phyloP scores from a whole-genome alignment of 2,329 filamentous ascomycete genomes.

The Fusarium sp. region DNA sequence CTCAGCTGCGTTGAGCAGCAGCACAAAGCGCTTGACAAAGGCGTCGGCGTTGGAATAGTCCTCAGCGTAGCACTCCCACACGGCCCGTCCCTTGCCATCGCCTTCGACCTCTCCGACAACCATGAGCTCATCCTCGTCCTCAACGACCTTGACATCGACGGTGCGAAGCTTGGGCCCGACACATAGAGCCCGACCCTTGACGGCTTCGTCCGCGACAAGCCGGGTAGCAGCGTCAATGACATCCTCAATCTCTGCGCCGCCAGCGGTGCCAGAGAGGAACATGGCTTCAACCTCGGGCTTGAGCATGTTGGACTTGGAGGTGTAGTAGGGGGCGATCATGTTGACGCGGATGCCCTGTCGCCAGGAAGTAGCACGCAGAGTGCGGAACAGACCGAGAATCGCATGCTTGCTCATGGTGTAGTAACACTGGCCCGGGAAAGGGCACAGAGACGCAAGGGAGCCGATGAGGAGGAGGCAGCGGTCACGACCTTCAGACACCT shows the following conservation, averaged over 20 bases:
- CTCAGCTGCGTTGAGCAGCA: conserved; percentile 64
- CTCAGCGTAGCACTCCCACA: conserved; percentile 72
- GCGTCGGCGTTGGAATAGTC: conserved; percentile 68
- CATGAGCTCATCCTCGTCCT: conserved; percentile 47
- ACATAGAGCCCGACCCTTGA: conserved; percentile 67
- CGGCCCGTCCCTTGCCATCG: conserved; percentile 54
- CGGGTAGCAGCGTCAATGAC: conserved; percentile 74
- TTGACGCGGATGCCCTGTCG: conserved; percentile 69
- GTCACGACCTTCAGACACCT: conserved; percentile 51
- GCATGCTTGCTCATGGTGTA: conserved; percentile 75
- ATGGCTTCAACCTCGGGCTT: conserved; percentile 58
- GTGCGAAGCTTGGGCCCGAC: conserved; percentile 65
- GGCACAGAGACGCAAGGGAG: conserved; percentile 67
- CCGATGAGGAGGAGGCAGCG: conserved; percentile 72
- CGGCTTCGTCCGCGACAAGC: conserved; percentile 67
- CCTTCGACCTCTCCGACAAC: conserved; percentile 49
- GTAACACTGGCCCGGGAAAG: conserved; percentile 58
- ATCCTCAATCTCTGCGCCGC: conserved; percentile 64
- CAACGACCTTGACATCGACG: conserved; percentile 40
- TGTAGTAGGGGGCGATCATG: conserved; percentile 75
- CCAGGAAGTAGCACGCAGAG: conserved; percentile 62
- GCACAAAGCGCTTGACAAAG: conserved; percentile 66
- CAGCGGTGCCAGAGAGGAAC: conserved; percentile 65
- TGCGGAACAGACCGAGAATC: conserved; percentile 72
- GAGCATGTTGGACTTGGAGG: conserved; percentile 68